Conservation (phyloP, 2,329 filamentous ascomycete species). For the Myriosclerotinia curreyana region DNA sequence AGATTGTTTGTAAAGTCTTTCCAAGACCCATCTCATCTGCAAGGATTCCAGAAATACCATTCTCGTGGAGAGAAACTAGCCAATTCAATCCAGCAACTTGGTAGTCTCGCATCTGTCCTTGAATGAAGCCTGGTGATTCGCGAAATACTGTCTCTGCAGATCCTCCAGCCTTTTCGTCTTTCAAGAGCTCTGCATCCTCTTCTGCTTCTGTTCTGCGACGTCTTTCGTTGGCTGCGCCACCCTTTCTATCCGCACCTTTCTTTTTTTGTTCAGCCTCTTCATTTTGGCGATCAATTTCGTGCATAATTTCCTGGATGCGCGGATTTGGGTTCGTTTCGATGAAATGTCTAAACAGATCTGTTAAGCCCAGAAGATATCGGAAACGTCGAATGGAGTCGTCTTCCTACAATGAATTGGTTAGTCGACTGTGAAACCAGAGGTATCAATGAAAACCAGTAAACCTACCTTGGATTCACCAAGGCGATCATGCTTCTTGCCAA, state of each 20-base stretch:
- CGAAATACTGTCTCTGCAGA: slow-evolving; percentile 87
- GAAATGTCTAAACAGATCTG: slow-evolving; percentile 96
- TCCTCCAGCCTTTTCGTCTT: slow-evolving; percentile 86
- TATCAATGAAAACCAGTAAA: neutral
- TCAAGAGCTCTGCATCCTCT: slow-evolving; percentile 84
- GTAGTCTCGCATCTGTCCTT: slow-evolving; percentile 90
- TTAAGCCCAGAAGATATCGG: slow-evolving; percentile 89
- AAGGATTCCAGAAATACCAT: slow-evolving; percentile 96
- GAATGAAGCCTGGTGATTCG: slow-evolving; percentile 86
- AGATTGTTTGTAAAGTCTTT: slow-evolving; percentile 96
- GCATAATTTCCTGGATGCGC: slow-evolving; percentile 88
- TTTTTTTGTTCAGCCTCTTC: slow-evolving; percentile 67
- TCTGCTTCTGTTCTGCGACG: slow-evolving; percentile 92
- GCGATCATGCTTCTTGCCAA: slow-evolving; percentile 91
- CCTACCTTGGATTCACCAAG: slow-evolving; percentile 86
- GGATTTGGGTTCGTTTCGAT: slow-evolving; percentile 97
- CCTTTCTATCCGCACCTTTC: slow-evolving; percentile 74
- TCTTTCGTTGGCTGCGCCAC: slow-evolving; percentile 75
- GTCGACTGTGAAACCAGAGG: slow-evolving; percentile 1
- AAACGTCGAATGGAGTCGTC: slow-evolving; percentile 94
- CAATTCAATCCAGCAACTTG: slow-evolving; percentile 95
- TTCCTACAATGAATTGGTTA: slow-evolving; percentile 56
- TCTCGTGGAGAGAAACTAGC: slow-evolving; percentile 96
- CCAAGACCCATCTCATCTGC: slow-evolving; percentile 99
- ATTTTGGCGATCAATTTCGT: slow-evolving; percentile 92